phyloP scores from a whole-genome alignment of 2,329 filamentous ascomycete species.

The Cladophialophora carrionii region DNA sequence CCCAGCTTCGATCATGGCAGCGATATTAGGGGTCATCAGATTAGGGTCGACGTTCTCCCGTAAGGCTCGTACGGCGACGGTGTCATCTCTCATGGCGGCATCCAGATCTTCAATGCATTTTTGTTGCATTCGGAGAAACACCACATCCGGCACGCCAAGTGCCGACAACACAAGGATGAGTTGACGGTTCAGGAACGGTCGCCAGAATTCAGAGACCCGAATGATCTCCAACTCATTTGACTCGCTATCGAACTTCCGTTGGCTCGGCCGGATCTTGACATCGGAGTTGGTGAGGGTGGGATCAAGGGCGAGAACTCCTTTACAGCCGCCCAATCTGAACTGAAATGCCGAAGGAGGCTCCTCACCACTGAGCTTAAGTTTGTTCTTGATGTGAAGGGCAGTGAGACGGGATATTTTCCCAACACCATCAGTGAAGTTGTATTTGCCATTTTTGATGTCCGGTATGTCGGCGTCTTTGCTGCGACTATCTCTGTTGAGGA shows the following conservation, averaged over 20 bases:
- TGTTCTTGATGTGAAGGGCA: conserved; percentile 71
- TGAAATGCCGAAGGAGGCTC: conserved; percentile 79
- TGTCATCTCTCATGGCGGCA: conserved; percentile 67
- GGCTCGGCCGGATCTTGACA: conserved; percentile 79
- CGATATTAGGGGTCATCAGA: conserved; percentile 73
- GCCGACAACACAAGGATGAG: conserved; percentile 82
- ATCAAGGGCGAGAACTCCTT: conserved; percentile 81
- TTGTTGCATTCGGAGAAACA: conserved; percentile 73
- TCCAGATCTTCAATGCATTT: conserved; percentile 70
- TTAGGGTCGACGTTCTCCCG: conserved; percentile 82
- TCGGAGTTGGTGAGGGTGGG: conserved; percentile 67
- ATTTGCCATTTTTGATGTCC: conserved; percentile 71
- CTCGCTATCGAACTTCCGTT: conserved; percentile 78
- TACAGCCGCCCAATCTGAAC: conserved; percentile 88
- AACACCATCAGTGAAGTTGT: conserved; percentile 86
- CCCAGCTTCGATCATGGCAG: conserved; percentile 74
- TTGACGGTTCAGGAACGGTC: conserved; percentile 84
- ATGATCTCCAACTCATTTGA: conserved; percentile 83
- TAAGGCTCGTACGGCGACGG: conserved; percentile 68
- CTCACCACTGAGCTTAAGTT: conserved; percentile 65
- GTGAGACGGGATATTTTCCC: conserved; percentile 85
- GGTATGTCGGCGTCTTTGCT: conserved; percentile 59
- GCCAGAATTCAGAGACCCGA: conserved; percentile 73
- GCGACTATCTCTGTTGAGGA: conserved; percentile 21
- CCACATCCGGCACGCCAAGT: conserved; percentile 68